Evolutionary conservation across 768 basidiomycete species (phyloP).

Genomic region (Panaeolus cyanescens): DNA sequence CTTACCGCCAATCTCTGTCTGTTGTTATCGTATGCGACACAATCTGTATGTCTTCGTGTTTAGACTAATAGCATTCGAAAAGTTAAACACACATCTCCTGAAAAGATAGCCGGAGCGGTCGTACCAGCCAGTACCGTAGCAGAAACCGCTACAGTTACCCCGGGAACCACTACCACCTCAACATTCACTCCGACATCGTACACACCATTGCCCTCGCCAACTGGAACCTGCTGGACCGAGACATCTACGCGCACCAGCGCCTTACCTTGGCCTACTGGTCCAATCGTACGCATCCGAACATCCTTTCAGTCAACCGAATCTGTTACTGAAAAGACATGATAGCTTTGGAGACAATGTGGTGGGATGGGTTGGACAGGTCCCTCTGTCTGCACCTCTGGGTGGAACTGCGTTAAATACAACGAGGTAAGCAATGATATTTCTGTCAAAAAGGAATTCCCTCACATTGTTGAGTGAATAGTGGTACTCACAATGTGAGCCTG

Average conservation of each 20-base stretch:
- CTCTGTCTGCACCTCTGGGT: background rate
- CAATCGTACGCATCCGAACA: background rate
- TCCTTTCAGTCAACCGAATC: background rate
- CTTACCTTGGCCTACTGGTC: background rate
- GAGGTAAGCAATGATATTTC: background rate
- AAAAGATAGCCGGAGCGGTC: background rate
- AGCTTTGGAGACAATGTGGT: background rate
- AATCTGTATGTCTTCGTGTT: background rate
- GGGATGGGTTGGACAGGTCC: background rate
- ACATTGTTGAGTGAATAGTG: background rate
- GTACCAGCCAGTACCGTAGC: background rate
- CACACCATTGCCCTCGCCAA: background rate
- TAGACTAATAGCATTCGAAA: too few species aligned
- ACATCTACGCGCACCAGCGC: background rate
- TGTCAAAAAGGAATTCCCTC: too few species aligned
- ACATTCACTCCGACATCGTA: background rate
- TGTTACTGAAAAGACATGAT: background rate
- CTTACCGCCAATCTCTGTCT: background rate
- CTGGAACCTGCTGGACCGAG: background rate
- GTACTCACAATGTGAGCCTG: background rate
- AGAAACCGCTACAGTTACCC: background rate
- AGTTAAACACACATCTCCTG: too few species aligned
- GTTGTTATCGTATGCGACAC: background rate
- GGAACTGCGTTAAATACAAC: background rate
- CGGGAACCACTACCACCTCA: background rate